These are phyloP conservation scores for Leccinellum luteum DNA, from an alignment of 768 basidiomycete species.

Conservation along the genomic window DNA sequence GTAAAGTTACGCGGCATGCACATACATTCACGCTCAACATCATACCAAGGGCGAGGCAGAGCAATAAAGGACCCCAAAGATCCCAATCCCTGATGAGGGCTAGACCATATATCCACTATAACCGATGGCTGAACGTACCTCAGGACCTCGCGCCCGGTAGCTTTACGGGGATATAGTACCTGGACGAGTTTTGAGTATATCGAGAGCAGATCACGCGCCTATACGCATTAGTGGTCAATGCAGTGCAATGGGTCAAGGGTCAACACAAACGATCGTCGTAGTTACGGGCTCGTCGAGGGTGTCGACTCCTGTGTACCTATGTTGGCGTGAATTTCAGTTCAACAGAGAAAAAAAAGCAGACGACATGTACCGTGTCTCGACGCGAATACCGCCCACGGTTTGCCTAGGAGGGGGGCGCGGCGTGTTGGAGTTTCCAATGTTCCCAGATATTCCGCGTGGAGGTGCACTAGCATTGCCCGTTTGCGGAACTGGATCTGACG, in stretches of 20 bases:
- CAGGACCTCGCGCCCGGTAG: conserved; percentile 75
- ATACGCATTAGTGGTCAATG: conserved; percentile 12
- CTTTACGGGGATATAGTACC: conserved; percentile 84
- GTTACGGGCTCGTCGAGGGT: conserved; percentile 92
- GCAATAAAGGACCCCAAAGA: conserved; percentile 91
- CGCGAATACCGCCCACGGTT: conserved; percentile 79
- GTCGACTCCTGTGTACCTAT: conserved; percentile 72
- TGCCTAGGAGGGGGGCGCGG: conserved; percentile 49
- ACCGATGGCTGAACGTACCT: conserved; percentile 43
- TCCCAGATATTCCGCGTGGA: conserved; percentile 57
- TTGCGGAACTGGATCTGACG: conserved; percentile 51
- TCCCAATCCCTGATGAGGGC: conserved; percentile 81
- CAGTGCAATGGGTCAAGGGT: conserved; percentile 1
- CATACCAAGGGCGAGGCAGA: conserved; percentile 76
- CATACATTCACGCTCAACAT: conserved; percentile 83
- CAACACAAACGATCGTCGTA: conserved; percentile 74
- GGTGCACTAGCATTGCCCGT: conserved; percentile 32
- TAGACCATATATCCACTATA: background rate
- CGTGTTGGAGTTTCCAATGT: conserved; percentile 57
- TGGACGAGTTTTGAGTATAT: conserved; percentile 93
- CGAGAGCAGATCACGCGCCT: conserved; percentile 87
- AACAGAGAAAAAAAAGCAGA: background rate
- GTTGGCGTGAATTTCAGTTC: background rate
- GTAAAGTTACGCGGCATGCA: background rate
- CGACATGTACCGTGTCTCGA: conserved; percentile 75